A percentile compares a stretch with the other conserved stretches of the same genome.
These are phyloP conservation scores for Colletotrichum sp. DNA, from an alignment of 2,329 filamentous ascomycete species.

Conservation along the genomic window DNA sequence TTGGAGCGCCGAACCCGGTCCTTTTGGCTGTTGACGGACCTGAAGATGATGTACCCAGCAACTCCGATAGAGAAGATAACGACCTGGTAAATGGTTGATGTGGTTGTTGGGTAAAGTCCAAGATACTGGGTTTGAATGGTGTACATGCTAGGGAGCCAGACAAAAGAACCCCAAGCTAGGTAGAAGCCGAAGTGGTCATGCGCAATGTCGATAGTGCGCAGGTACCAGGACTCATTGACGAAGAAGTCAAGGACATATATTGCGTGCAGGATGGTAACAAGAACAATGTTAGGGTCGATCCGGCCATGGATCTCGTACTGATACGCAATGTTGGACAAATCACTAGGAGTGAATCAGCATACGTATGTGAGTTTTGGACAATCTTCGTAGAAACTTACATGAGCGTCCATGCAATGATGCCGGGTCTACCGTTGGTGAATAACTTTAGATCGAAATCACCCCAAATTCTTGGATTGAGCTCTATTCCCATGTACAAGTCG, in stretches of 20 bases:
- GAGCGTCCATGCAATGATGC: constrained; percentile 52
- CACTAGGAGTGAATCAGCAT: background rate
- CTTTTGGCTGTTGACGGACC: constrained; percentile 50
- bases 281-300: constrained; percentile 31
- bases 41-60: constrained; percentile 47
- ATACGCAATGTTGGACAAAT: background rate
- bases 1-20: constrained; percentile 42
- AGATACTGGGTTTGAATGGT: constrained; percentile 54
- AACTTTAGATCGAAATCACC: constrained; percentile 49
- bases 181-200: constrained; percentile 52
- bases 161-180: constrained; percentile 48
- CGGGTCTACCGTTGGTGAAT: constrained; percentile 51
- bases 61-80: constrained; percentile 13
- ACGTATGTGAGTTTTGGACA: background rate
- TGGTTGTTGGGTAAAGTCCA: constrained; percentile 41
- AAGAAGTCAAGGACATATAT: constrained; percentile 55
- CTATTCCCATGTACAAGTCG: constrained; percentile 52
- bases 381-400: constrained; percentile 35
- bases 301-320: background rate
- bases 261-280: constrained; percentile 47
- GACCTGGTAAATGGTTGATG: constrained; percentile 26
- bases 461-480: constrained; percentile 49
- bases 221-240: constrained; percentile 53
- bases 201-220: constrained; percentile 48
- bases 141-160: constrained; percentile 50